Conservation (phyloP, 73 alveolate genomes). For the Paramecium primaurelia region DNA sequence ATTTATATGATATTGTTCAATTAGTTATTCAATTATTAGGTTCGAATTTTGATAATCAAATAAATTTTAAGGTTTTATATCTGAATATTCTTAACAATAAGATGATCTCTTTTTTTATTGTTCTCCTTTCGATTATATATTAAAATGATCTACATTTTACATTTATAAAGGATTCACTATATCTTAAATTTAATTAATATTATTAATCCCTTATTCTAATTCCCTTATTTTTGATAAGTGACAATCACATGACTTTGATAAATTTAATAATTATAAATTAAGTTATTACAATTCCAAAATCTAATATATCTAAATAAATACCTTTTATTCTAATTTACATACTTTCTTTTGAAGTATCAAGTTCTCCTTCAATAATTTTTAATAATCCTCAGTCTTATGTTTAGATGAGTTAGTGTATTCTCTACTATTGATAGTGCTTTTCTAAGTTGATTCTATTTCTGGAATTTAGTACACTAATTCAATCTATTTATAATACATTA, state of each 20-base stretch:
- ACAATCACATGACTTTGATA: not conserved
- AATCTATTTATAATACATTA: not conserved
- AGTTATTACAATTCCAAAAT: not conserved
- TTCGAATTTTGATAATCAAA: not conserved
- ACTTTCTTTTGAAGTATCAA: not conserved
- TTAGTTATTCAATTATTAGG: not conserved
- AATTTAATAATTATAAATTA: not conserved
- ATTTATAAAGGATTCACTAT: not conserved
- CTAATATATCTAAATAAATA: not conserved
- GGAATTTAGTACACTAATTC: not conserved
- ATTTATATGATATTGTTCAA: not conserved
- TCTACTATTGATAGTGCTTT: not conserved
- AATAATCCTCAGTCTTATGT: not conserved
- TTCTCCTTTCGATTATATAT: not conserved
- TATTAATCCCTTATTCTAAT: not conserved
- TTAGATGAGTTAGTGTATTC: not conserved
- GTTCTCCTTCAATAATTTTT: not conserved
- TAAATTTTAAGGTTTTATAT: not conserved
- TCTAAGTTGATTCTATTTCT: not conserved
- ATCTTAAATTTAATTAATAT: not conserved
- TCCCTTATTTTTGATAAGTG: not conserved
- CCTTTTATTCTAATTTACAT: not conserved
- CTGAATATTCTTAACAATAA: not conserved
- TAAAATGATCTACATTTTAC: not conserved
- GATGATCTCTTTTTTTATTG: not conserved